Evolutionary conservation across 2,329 filamentous ascomycete genomes (phyloP), one percentile per base, ranked within the genome.

Genomic region (Clarireedia monteithiana): DNA sequence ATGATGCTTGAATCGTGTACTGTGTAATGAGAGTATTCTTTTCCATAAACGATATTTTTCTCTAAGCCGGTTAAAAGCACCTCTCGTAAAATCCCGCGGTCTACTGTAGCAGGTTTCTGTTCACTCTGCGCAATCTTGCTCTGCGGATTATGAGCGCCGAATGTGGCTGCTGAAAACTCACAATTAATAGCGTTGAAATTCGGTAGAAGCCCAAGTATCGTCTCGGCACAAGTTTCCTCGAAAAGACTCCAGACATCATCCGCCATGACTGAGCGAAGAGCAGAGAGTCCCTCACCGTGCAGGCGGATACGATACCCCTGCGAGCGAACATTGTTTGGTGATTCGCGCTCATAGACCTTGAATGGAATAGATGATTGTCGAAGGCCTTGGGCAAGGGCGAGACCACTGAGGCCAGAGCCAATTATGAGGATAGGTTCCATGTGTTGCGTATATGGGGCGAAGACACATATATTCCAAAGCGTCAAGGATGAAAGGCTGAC

Each of bases 271-370:
- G 57, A 20, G 24, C 57, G 53, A 45, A 63, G 54, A 0, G 62
- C 63, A 14, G 57, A 48, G 6, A 60, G 60, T 1, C 68, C 68
- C 10, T 64, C 62, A 24, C 56, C 58, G 4, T 57, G 62, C 10
- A 72, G 59, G 5, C 66, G 63, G 1, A 74, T 58, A 17, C 73
- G 67, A 56, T 74, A 74, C 2, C 72, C 73, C 23, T 53, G 50
- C 14, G 23, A 7, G 6, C 50, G 50, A 4, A n/a, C 10, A 38
- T 53, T 17, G 4, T 36, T 9, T 26, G n/a, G 12, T 17, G 15
- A 12, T 17, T 53, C 50, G 24, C 50, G 17, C 26, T 53, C 50
- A 53, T 46, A 53, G 9, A 53, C 34, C 15, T 6, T 15, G 20
- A 53, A 24, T 20, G 10, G 5, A 23, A 53, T 38, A 5, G 46